Evolutionary conservation across 768 basidiomycete species (phyloP).

Genomic region (Rhizopogon vesiculosus): DNA sequence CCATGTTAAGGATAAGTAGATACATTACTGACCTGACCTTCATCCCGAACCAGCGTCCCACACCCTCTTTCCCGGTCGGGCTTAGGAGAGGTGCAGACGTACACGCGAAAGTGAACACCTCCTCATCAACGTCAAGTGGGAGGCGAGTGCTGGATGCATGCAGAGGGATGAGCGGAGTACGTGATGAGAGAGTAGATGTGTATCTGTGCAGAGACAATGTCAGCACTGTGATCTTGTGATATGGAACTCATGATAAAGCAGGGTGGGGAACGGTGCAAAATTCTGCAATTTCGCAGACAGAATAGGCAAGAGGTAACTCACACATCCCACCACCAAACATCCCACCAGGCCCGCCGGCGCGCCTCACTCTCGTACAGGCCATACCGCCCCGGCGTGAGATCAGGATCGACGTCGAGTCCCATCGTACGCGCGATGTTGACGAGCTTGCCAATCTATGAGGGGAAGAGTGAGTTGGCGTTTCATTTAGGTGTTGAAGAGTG

Average conservation of each 20-base stretch:
- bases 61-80: constrained; percentile 11
- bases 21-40: constrained; percentile 35
- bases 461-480: not conserved
- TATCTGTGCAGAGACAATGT: not conserved
- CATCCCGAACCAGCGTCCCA: constrained; percentile 50
- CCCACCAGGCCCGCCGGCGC: constrained; percentile 70
- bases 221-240: not conserved
- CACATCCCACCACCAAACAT: constrained; percentile 74
- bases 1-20: not conserved
- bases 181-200: not conserved
- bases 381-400: constrained; percentile 43
- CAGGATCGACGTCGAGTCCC: constrained; percentile 59
- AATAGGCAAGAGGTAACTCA: constrained; percentile 32
- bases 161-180: constrained; percentile 46
- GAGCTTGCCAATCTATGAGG: constrained; percentile 59
- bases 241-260: not conserved
- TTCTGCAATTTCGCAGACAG: not conserved
- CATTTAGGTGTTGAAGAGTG: not conserved
- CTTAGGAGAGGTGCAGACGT: constrained; percentile 36
- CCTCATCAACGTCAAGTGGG: constrained; percentile 55
- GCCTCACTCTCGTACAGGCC: constrained; percentile 47
- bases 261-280: no score
- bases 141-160: constrained; percentile 50
- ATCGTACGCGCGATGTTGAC: constrained; percentile 61
- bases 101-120: constrained; percentile 42